Conservation (phyloP, 495 filamentous ascomycete genomes). For the Penicillium angulare region DNA sequence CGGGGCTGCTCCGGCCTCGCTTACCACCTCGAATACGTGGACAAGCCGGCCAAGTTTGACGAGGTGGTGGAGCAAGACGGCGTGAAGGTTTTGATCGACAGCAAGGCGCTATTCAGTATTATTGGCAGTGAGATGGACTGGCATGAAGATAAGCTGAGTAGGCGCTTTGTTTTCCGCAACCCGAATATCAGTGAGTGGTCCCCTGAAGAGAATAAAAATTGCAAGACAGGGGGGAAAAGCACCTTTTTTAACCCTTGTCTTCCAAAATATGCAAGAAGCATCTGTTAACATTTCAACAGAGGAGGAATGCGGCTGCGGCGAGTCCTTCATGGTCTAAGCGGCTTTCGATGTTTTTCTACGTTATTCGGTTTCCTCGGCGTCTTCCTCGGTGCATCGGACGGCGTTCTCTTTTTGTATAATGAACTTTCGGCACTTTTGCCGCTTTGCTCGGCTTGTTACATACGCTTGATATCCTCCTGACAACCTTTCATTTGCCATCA, state of each 20-base stretch:
- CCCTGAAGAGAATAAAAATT: neutral
- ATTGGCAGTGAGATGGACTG: slow-evolving; percentile 99
- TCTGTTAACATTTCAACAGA: slow-evolving; percentile 50
- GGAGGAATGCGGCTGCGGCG: slow-evolving; percentile 95
- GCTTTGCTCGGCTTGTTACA: slow-evolving; percentile 25
- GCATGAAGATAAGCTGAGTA: slow-evolving; percentile 90
- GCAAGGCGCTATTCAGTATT: slow-evolving; percentile 94
- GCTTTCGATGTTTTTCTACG: slow-evolving; percentile 3
- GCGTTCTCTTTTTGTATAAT: slow-evolving; percentile 28
- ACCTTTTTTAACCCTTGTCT: neutral
- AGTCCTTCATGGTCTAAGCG: slow-evolving; percentile 83
- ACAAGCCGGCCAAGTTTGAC: slow-evolving; percentile 82
- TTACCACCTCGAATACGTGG: slow-evolving; percentile 95
- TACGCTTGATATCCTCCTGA: slow-evolving; percentile 39
- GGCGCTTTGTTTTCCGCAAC: slow-evolving; percentile 90
- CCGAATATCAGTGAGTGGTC: slow-evolving; percentile 90
- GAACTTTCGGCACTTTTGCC: slow-evolving; percentile 14
- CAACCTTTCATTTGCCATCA: slow-evolving; percentile 10
- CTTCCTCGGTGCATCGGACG: slow-evolving; percentile 40
- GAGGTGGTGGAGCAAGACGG: slow-evolving; percentile 94
- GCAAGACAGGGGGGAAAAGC: too few species aligned
- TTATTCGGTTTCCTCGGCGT: slow-evolving; percentile 24
- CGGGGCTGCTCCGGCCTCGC: slow-evolving; percentile 92
- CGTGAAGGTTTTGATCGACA: slow-evolving; percentile 93
- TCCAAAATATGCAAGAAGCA: too few species aligned